Evolutionary conservation across 345 rosid species (phyloP).

Genomic region (Eucalyptus shirleyi): DNA sequence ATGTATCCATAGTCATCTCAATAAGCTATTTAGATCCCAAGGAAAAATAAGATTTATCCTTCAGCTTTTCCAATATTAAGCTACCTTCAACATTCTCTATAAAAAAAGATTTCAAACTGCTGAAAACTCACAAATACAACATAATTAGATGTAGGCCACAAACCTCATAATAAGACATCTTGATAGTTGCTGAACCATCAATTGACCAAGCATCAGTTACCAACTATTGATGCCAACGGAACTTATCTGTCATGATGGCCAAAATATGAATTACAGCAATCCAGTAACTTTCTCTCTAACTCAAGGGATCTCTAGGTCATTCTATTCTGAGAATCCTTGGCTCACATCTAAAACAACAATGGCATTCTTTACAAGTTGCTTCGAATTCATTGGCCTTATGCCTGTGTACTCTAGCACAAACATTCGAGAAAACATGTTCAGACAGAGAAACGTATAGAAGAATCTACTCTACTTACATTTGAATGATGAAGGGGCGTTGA

Average conservation of each 20-base stretch:
- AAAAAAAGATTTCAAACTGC: background rate
- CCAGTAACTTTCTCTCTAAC: background rate
- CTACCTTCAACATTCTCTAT: background rate
- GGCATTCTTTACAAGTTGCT: background rate
- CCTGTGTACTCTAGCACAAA: background rate
- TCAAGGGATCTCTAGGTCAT: background rate
- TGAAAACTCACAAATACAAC: background rate
- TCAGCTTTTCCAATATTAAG: background rate
- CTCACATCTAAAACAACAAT: background rate
- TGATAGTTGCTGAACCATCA: background rate
- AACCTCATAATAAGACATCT: background rate
- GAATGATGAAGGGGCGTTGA: conserved; percentile 33
- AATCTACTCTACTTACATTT: conserved; percentile 27
- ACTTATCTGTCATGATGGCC: background rate
- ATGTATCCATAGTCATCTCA: background rate
- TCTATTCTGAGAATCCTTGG: background rate
- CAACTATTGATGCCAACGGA: background rate
- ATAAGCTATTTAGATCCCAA: background rate
- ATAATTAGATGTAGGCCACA: background rate
- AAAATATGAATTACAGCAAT: background rate
- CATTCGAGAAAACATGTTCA: background rate
- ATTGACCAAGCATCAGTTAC: background rate
- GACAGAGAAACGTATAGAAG: background rate
- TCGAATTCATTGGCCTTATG: background rate
- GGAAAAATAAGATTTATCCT: background rate